Evolutionary conservation across 352 stramenopile genomes (phyloP), one percentile per base, ranked within the genome.

Genomic region (Albugo candida): DNA sequence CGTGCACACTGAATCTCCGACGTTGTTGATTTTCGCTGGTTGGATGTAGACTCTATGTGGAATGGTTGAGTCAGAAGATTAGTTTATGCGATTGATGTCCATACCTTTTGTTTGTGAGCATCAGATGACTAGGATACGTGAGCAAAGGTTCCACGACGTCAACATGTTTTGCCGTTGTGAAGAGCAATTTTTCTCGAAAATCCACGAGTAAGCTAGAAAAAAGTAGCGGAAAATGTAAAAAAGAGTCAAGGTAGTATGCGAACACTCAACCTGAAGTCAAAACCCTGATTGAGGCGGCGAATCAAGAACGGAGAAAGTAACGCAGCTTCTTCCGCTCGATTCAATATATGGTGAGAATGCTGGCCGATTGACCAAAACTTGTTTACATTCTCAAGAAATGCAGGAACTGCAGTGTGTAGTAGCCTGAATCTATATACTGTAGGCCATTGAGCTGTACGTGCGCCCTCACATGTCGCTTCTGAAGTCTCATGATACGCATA

Each of bases 21-120:
- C 78, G 53, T 96, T 95, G 61, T 96, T 96, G 37, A 96, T 57
- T 53, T 93, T 69, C 1, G 82, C 78, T 8, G 83, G 85, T 52
- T 96, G 83, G 43, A 96, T 95, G 49, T 96, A 96, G 20, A 77
- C 36, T 11, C 53, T 39, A 11, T 11, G 1, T 11, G 8, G 36
- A 53, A n/a, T 42, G 44, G 35, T 38, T 18, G 2, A 38, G 18
- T 19, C 37, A 3, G 12, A n/a, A 19, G 14, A 31, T 3, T 31
- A 10, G 24, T 31, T 31, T 8, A 31, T 31, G n/a, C 24, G 3
- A 10, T 31, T 3, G 3, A 31, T 31, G 24, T 31, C 8, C 49
- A 10, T 45, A 55, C 36, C 70, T 54, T 46, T 82, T 65, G 55
- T 93, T 86, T 16, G 83, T 96, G 44, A 96, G 64, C 76, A 96